Conservation (phyloP, 2,329 filamentous ascomycete genomes). For the Coniochaeta hoffmannii region DNA sequence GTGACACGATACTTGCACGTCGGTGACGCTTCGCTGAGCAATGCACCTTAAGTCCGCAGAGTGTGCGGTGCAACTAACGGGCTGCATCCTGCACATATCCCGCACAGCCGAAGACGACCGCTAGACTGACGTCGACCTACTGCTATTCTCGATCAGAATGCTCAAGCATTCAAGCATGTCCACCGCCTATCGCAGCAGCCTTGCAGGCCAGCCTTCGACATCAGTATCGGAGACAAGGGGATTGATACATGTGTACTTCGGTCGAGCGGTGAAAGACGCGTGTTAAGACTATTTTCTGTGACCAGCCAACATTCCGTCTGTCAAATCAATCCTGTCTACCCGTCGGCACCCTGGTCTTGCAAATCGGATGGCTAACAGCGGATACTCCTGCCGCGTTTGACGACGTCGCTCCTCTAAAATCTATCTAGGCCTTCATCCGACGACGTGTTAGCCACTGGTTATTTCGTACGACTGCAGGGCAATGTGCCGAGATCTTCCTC, state of each 20-base stretch:
- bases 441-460: too few species aligned
- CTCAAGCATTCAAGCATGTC: background rate
- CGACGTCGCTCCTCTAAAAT: background rate
- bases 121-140: conserved; percentile 5
- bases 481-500: too few species aligned
- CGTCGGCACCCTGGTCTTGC: background rate
- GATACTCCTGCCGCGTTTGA: background rate
- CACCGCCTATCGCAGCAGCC: background rate
- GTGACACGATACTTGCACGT: too few species aligned
- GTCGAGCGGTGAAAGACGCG: background rate
- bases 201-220: background rate
- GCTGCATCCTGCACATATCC: background rate
- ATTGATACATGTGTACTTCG: background rate
- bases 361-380: background rate
- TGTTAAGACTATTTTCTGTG: background rate
- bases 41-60: background rate
- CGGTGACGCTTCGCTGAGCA: too few species aligned
- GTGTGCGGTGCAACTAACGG: background rate
- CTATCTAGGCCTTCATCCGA: background rate
- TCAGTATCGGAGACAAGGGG: background rate
- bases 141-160: too few species aligned
- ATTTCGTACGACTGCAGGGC: too few species aligned
- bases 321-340: background rate
- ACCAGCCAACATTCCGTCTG: background rate
- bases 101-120: background rate